Evolutionary conservation across 345 rosid genomes (phyloP).

Genomic region (Gossypium raimondii): DNA sequence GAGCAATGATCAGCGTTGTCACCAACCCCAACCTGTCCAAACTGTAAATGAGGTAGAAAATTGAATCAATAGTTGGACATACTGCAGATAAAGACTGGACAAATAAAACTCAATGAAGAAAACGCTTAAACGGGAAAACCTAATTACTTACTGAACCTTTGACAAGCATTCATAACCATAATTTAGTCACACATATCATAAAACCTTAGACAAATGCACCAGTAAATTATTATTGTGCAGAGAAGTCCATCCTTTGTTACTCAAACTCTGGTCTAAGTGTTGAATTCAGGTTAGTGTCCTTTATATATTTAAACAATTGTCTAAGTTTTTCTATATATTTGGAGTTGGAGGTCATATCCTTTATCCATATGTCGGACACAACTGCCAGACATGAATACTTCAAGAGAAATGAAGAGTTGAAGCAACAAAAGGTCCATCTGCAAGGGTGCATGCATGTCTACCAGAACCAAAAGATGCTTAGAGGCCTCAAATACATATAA

Average conservation of each 20-base stretch:
- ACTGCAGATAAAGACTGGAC: background rate
- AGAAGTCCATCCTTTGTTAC: background rate
- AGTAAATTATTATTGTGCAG: background rate
- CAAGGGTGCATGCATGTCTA: too few species aligned
- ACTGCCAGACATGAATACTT: background rate
- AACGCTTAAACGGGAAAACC: background rate
- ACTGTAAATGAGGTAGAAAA: conserved; percentile 42
- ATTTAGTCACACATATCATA: background rate
- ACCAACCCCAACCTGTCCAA: conserved; percentile 96
- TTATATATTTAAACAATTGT: too few species aligned
- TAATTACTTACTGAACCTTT: background rate
- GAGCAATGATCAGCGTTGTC: conserved; percentile 69
- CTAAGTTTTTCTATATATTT: too few species aligned
- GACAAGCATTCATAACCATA: background rate
- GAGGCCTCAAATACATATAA: too few species aligned
- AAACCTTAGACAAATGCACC: background rate
- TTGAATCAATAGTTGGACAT: background rate
- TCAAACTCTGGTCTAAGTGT: background rate
- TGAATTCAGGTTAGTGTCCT: background rate
- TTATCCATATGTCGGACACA: too few species aligned
- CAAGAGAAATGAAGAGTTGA: background rate
- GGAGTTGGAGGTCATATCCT: too few species aligned
- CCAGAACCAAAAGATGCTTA: background rate
- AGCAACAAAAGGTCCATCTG: too few species aligned
- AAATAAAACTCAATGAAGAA: background rate